Evolutionary conservation across 805 yeast genomes (phyloP).

Genomic region (Monosporozyma unispora): DNA sequence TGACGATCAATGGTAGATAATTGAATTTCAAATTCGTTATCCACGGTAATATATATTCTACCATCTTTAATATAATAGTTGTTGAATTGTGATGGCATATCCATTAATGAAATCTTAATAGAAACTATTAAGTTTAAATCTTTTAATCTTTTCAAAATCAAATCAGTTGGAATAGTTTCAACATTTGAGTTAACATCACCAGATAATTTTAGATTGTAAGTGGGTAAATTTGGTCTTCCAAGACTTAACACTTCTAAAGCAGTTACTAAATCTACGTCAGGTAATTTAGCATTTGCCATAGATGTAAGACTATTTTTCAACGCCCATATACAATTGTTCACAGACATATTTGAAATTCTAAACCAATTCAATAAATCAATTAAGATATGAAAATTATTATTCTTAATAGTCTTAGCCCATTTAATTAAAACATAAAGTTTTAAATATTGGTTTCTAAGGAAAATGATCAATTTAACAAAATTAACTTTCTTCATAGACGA

Average conservation of each 20-base stretch:
- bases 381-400: conserved; percentile 60
- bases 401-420: conserved; percentile 63
- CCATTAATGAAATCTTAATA: conserved; percentile 62
- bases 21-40: conserved; percentile 62
- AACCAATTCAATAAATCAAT: conserved; percentile 88
- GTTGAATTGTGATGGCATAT: conserved; percentile 56
- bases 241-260: conserved; percentile 74
- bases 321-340: conserved; percentile 52
- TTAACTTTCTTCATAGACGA: conserved; percentile 50
- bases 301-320: conserved; percentile 51
- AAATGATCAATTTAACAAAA: conserved; percentile 59
- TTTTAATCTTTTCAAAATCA: conserved; percentile 50
- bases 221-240: conserved; percentile 68
- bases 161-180: conserved; percentile 38
- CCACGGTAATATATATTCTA: conserved; percentile 54
- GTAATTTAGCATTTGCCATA: conserved; percentile 80
- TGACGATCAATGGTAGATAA: conserved; percentile 64
- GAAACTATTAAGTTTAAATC: conserved; percentile 67
- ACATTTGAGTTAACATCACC: conserved; percentile 14
- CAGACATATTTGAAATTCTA: conserved; percentile 65
- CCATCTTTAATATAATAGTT: conserved; percentile 68
- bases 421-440: conserved; percentile 78
- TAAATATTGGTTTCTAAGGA: conserved; percentile 72
- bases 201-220: conserved; percentile 44
- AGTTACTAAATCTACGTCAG: conserved; percentile 83